phyloP scores from a whole-genome alignment of 257 asterid species.

The Solanum raphanifolium region DNA sequence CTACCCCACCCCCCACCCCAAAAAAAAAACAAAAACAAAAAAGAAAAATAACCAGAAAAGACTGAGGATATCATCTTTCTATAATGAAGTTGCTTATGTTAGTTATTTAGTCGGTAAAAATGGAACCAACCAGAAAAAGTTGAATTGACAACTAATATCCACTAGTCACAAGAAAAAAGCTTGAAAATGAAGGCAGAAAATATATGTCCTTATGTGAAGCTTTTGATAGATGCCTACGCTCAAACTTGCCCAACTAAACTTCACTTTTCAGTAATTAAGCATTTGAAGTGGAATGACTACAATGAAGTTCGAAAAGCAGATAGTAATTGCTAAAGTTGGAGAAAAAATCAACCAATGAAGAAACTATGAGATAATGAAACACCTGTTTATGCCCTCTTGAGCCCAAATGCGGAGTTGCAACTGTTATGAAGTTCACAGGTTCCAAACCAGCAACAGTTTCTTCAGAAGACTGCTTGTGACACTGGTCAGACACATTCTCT shows the following conservation, averaged over 20 bases:
- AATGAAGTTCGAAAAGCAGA: neutral
- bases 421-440: slow-evolving; percentile 76
- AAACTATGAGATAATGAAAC: neutral
- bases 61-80: neutral
- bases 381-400: slow-evolving; percentile 86
- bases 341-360: neutral
- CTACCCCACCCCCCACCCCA: neutral
- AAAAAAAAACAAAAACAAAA: neutral
- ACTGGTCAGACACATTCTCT: slow-evolving; percentile 8
- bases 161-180: neutral
- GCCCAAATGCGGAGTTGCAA: slow-evolving; percentile 93
- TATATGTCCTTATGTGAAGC: neutral
- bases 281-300: neutral
- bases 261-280: neutral
- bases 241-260: neutral
- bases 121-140: neutral
- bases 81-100: neutral
- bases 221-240: neutral
- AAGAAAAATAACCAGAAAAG: neutral
- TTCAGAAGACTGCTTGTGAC: slow-evolving; percentile 16
- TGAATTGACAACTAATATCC: neutral
- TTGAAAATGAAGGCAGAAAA: neutral
- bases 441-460: slow-evolving; percentile 62
- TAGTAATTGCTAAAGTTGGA: neutral
- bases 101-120: neutral